phyloP scores from a whole-genome alignment of 1,284 basidiomycete genomes.

The Tilletia walkeri region DNA sequence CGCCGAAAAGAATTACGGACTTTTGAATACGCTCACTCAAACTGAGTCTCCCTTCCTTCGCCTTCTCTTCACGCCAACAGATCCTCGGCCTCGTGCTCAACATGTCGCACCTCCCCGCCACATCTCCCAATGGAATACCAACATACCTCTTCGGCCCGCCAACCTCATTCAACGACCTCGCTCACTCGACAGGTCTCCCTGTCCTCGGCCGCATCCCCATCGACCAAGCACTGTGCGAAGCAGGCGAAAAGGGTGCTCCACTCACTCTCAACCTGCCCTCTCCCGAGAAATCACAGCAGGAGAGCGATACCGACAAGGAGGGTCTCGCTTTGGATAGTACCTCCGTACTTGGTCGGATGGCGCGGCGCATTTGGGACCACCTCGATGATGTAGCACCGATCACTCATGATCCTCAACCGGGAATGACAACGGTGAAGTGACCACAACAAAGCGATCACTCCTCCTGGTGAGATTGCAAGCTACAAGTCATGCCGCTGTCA shows the following conservation, averaged over 20 bases:
- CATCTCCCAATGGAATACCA: slow-evolving; percentile 73
- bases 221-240: slow-evolving; percentile 71
- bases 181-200: slow-evolving; percentile 65
- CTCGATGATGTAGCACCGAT: neutral
- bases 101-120: slow-evolving; percentile 71
- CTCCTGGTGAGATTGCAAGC: too few species aligned
- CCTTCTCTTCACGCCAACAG: slow-evolving; percentile 58
- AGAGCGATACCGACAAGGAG: neutral
- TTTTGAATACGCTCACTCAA: neutral
- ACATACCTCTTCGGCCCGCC: slow-evolving; percentile 72
- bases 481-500: too few species aligned
- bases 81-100: slow-evolving; percentile 86
- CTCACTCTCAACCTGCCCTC: slow-evolving; percentile 54
- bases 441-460: too few species aligned
- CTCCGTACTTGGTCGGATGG: neutral
- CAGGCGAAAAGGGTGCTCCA: slow-evolving; percentile 71
- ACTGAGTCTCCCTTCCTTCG: too few species aligned
- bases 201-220: slow-evolving; percentile 83
- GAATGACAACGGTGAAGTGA: neutral
- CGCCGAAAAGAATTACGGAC: neutral
- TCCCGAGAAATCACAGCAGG: neutral
- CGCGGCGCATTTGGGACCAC: neutral
- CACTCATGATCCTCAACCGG: neutral
- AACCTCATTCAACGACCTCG: slow-evolving; percentile 67
- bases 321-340: neutral